Percentiles rank a stretch among this genome's conserved stretches.
These are phyloP conservation scores for Arthrobotrys pseudoclavata DNA, from an alignment of 2,329 filamentous ascomycete species.

Conservation along the genomic window DNA sequence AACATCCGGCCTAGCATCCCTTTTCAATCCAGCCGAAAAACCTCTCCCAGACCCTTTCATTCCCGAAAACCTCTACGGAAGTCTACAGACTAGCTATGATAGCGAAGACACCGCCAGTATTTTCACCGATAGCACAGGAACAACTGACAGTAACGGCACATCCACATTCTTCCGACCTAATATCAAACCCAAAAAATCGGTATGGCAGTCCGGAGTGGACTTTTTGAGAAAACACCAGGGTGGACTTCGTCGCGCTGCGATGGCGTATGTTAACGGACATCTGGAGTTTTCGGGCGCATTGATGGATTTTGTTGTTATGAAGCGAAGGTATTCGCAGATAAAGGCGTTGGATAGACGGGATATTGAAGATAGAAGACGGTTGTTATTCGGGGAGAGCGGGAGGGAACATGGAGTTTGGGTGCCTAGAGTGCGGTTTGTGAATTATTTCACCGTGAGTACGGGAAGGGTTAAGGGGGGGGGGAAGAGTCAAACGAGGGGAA, in stretches of 20 bases:
- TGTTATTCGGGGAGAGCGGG: constrained; percentile 58
- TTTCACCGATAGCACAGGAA: constrained; percentile 14
- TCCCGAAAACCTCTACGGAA: constrained; percentile 29
- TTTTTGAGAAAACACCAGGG: constrained; percentile 87
- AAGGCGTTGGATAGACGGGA: constrained; percentile 74
- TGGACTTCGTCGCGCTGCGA: constrained; percentile 77
- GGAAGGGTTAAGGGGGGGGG: constrained; percentile 73
- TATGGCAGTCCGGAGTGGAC: constrained; percentile 70
- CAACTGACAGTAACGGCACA: not conserved
- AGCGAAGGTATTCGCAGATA: constrained; percentile 77
- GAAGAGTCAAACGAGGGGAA: constrained; percentile 13
- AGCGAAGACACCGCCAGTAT: constrained; percentile 16
- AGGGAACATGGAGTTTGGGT: constrained; percentile 45
- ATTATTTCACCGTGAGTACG: constrained; percentile 90
- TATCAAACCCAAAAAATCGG: constrained; percentile 63
- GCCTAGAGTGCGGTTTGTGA: constrained; percentile 80
- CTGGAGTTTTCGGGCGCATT: constrained; percentile 86
- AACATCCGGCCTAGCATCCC: constrained; percentile 81
- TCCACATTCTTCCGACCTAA: constrained; percentile 33
- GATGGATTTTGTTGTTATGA: constrained; percentile 80
- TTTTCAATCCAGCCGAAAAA: constrained; percentile 74
- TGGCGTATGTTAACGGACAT: constrained; percentile 81
- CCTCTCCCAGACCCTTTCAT: constrained; percentile 61
- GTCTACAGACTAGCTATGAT: constrained; percentile 9
- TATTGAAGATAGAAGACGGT: constrained; percentile 32